Percentiles rank a stretch among this genome's conserved stretches.
phyloP scores from a whole-genome alignment of 192 early-diverging fungal genomes.

The Backusella tarrabulga region DNA sequence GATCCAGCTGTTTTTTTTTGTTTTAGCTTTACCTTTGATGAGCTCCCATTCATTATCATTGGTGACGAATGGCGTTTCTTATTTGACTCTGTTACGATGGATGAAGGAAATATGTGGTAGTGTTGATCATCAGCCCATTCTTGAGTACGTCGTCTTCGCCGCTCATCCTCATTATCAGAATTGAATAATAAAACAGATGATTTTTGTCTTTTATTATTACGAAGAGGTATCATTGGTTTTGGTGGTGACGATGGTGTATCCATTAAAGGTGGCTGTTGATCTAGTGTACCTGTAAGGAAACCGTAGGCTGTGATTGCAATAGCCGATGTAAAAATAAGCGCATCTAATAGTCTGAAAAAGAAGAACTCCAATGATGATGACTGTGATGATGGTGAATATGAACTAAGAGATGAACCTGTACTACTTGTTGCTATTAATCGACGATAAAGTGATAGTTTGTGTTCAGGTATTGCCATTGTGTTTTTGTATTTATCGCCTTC shows the following conservation, averaged over 20 bases:
- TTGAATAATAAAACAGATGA: neutral
- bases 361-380: constrained; percentile 3
- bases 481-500: neutral
- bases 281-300: constrained; percentile 15
- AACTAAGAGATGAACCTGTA: neutral
- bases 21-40: neutral
- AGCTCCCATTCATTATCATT: neutral
- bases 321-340: constrained; percentile 19
- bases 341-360: constrained; percentile 12
- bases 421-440: constrained; percentile 7
- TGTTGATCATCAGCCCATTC: constrained; percentile 17
- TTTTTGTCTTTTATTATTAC: neutral
- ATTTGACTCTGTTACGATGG: neutral
- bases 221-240: neutral
- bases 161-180: neutral
- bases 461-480: neutral
- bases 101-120: neutral
- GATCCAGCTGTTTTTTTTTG: neutral
- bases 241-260: neutral
- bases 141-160: constrained; percentile 10
- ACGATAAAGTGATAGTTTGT: constrained; percentile 5
- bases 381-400: neutral
- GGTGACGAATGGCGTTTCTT: neutral
- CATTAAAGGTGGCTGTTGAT: neutral
- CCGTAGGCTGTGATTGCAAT: constrained; percentile 20